Conservation (phyloP, 176 grass and related monocot genomes). For the Metroxylon sagu region DNA sequence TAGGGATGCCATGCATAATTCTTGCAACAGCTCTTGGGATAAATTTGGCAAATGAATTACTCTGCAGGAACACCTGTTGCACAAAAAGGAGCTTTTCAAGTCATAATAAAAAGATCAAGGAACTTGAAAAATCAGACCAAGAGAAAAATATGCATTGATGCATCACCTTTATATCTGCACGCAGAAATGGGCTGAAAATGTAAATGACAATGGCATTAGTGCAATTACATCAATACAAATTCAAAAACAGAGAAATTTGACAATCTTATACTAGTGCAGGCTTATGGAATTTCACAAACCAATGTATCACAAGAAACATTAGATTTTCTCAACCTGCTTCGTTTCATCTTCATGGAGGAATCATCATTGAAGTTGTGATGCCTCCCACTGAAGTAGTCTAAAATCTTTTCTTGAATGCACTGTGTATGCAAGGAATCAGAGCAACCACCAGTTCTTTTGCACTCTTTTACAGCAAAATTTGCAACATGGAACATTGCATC, state of each 20-base stretch:
- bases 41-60: slow-evolving; percentile 71
- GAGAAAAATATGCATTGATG: slow-evolving; percentile 6
- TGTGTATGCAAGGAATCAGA: slow-evolving; percentile 66
- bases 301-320: no score
- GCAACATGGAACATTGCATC: slow-evolving; percentile 70
- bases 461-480: slow-evolving; percentile 65
- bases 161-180: slow-evolving; percentile 84
- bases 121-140: background rate
- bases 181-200: slow-evolving; percentile 68
- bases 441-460: slow-evolving; percentile 50
- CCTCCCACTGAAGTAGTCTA: slow-evolving; percentile 52
- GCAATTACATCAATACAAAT: slow-evolving; percentile 2
- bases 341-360: slow-evolving; percentile 22
- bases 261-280: no score
- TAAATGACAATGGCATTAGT: slow-evolving; percentile 14
- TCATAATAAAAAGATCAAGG: no score
- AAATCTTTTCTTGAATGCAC: slow-evolving; percentile 73
- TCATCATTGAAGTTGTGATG: slow-evolving; percentile 14
- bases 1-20: slow-evolving; percentile 85
- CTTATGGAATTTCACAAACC: no score
- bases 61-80: slow-evolving; percentile 76
- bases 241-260: background rate
- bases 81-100: background rate
- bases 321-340: slow-evolving; percentile 41
- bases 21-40: slow-evolving; percentile 82